These are phyloP conservation scores for Hemerocallis citrina DNA, from an alignment of 106 monocot species.

Conservation along the genomic window DNA sequence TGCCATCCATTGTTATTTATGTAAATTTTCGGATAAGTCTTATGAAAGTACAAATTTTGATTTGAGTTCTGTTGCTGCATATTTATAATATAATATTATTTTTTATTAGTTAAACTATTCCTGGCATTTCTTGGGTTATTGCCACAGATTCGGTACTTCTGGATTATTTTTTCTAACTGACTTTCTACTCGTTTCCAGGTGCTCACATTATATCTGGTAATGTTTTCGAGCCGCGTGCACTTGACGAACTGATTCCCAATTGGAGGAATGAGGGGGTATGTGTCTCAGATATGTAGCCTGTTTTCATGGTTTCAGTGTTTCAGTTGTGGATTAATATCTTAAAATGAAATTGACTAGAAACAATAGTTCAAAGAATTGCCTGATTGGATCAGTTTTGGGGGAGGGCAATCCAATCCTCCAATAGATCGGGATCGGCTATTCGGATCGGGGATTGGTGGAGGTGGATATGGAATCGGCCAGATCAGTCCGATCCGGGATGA, in stretches of 20 bases:
- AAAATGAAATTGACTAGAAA: not conserved
- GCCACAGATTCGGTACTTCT: not conserved
- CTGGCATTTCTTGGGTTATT: not conserved
- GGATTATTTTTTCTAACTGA: not conserved
- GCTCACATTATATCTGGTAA: slow-evolving; percentile 90
- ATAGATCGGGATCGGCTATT: no score
- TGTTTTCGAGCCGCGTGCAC: slow-evolving; percentile 87
- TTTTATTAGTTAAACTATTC: not conserved
- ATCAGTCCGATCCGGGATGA: no score
- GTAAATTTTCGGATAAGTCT: not conserved
- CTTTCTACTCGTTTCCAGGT: slow-evolving; percentile 36
- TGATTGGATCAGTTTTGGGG: no score
- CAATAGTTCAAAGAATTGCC: no score
- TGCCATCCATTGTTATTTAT: not conserved
- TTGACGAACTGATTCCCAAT: slow-evolving; percentile 84
- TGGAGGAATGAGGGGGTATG: slow-evolving; percentile 77
- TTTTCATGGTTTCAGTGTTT: no score
- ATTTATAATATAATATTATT: not conserved
- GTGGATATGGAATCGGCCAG: no score
- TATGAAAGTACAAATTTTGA: not conserved
- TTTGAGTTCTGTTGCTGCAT: not conserved
- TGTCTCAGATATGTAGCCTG: no score
- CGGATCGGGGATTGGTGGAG: no score
- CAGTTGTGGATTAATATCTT: not conserved
- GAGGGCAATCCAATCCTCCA: no score